Conservation (phyloP, 805 yeast species). For the Yarrowia deformans region DNA sequence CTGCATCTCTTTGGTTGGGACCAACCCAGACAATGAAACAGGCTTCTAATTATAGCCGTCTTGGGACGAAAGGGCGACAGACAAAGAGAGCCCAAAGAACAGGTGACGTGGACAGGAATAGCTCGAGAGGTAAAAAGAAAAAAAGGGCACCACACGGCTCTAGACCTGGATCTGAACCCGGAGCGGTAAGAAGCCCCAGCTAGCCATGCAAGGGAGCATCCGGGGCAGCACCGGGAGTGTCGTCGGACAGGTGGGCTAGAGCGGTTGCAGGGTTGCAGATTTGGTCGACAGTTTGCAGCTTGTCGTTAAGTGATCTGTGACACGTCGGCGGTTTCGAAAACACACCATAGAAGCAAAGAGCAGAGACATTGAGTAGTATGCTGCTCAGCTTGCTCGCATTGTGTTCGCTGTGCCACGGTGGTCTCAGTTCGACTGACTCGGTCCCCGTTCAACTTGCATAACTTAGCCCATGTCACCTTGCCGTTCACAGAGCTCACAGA, state of each 20-base stretch:
- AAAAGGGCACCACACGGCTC: conserved; percentile 5
- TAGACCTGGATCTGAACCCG: neutral
- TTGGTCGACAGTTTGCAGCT: neutral
- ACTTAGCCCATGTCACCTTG: neutral
- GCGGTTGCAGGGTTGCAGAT: too few species aligned
- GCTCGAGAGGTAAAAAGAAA: conserved; percentile 4
- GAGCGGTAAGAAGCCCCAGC: too few species aligned
- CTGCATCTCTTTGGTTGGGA: conserved; percentile 14
- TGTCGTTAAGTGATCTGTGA: neutral
- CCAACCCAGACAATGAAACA: neutral
- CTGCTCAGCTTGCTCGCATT: too few species aligned
- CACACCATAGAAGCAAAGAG: too few species aligned
- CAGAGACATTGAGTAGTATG: too few species aligned
- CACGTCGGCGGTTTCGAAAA: neutral
- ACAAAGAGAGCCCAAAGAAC: neutral
- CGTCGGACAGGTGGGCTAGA: too few species aligned
- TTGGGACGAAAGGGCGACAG: conserved; percentile 6
- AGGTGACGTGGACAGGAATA: conserved; percentile 16
- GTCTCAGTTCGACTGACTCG: too few species aligned
- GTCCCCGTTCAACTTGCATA: neutral
- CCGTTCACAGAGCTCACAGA: neutral
- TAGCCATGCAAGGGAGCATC: too few species aligned
- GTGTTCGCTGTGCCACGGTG: too few species aligned
- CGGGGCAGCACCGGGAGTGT: too few species aligned
- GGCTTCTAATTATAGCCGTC: conserved; percentile 32